phyloP scores from a whole-genome alignment of 805 yeast genomes.

The Ogataea salicorniae region DNA sequence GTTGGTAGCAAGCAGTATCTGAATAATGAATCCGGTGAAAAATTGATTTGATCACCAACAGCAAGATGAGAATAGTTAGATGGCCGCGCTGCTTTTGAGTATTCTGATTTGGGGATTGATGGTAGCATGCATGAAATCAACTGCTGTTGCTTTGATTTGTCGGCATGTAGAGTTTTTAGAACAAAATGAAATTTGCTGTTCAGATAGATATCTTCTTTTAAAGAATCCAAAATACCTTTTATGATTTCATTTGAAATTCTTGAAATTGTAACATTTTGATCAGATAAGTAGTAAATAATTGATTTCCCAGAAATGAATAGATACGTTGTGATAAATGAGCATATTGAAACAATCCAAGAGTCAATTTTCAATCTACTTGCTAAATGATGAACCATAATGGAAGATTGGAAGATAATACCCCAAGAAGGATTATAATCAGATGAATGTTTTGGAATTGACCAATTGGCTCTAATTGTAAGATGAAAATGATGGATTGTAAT shows the following conservation, averaged over 20 bases:
- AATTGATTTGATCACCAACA: too few relatives aligned
- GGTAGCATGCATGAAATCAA: neutral
- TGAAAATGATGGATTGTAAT: slow-evolving; percentile 6
- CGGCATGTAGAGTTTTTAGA: slow-evolving; percentile 2
- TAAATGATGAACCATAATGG: slow-evolving; percentile 8
- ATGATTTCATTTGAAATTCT: slow-evolving; percentile 3
- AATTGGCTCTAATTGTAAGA: neutral
- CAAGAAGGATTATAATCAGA: slow-evolving; percentile 14
- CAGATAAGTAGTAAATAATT: too few relatives aligned
- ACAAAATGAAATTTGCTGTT: slow-evolving; percentile 3
- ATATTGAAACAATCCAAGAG: neutral
- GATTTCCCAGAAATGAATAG: neutral
- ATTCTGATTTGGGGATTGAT: too few relatives aligned
- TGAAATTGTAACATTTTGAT: too few relatives aligned
- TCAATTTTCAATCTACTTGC: slow-evolving; percentile 3
- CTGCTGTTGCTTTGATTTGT: slow-evolving; percentile 1
- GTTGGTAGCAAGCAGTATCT: too few relatives aligned
- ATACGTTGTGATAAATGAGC: too few relatives aligned
- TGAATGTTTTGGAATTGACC: neutral
- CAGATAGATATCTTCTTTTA: neutral
- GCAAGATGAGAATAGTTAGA: too few relatives aligned
- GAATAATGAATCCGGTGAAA: too few relatives aligned
- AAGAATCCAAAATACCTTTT: neutral
- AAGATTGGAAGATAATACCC: slow-evolving; percentile 15
- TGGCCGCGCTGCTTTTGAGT: too few relatives aligned